Percentiles rank a stretch among this genome's conserved stretches.
Conservation (phyloP, 129 eudicot genomes). For the Artemisia annua region DNA sequence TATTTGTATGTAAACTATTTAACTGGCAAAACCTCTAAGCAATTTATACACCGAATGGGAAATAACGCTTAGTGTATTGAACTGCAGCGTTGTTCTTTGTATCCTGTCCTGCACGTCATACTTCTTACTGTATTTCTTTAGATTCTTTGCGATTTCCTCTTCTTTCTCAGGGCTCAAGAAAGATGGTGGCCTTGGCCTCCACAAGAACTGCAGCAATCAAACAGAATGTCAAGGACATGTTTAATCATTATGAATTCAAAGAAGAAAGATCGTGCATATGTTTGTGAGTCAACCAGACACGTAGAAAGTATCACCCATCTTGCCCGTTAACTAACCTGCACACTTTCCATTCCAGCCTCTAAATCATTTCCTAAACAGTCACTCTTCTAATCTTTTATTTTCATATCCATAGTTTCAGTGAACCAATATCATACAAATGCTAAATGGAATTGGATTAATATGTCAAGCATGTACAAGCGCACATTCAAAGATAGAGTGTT, state of each 20-base stretch:
- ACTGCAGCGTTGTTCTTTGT: too few relatives aligned
- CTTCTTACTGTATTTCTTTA: constrained; percentile 77
- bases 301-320: too few relatives aligned
- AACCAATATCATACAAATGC: background rate
- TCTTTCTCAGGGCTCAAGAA: constrained; percentile 76
- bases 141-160: constrained; percentile 69
- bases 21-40: background rate
- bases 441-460: background rate
- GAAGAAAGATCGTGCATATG: too few relatives aligned
- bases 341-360: too few relatives aligned
- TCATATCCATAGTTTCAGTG: background rate
- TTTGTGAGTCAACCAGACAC: too few relatives aligned
- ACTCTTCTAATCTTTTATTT: background rate
- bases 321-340: too few relatives aligned
- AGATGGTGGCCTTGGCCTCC: constrained; percentile 92
- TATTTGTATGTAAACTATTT: background rate
- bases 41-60: too few relatives aligned
- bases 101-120: constrained; percentile 84
- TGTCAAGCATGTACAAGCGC: background rate
- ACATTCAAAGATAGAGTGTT: background rate
- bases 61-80: too few relatives aligned
- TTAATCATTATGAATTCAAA: too few relatives aligned
- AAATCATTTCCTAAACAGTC: too few relatives aligned
- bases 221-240: background rate
- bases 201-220: constrained; percentile 48